Evolutionary conservation across 2,329 filamentous ascomycete genomes (phyloP).

Genomic region (Monosporascus sp.): DNA sequence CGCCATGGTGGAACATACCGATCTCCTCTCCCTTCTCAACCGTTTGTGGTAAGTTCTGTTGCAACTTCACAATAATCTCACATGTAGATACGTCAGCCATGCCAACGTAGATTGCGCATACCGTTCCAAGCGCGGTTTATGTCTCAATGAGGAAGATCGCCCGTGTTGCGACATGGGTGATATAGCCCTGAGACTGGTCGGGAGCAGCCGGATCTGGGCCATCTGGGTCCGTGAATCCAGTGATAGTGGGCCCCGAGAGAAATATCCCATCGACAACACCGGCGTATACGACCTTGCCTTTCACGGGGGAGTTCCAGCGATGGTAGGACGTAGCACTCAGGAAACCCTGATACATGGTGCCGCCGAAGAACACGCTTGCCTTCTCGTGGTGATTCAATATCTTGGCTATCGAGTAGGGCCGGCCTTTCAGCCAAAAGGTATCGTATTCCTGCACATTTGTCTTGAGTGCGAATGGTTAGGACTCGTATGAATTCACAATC

Average conservation of each 20-base stretch:
- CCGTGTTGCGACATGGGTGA: conserved; percentile 58
- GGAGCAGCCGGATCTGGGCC: conserved; percentile 17
- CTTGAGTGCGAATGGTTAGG: conserved; percentile 39
- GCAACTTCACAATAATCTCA: conserved; percentile 54
- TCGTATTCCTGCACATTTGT: conserved; percentile 39
- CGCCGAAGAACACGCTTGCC: conserved; percentile 43
- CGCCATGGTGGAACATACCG: conserved; percentile 12
- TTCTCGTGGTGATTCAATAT: conserved; percentile 41
- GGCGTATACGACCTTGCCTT: conserved; percentile 44
- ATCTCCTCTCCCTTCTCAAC: conserved; percentile 9
- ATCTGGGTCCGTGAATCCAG: conserved; percentile 28
- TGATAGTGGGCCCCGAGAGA: conserved; percentile 48
- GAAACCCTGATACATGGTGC: conserved; percentile 53
- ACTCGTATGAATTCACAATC: conserved; percentile 51
- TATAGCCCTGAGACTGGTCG: conserved; percentile 54
- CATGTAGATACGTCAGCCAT: conserved; percentile 72
- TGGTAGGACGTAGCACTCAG: conserved; percentile 51
- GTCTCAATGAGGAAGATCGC: conserved; percentile 64
- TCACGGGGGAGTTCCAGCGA: conserved; percentile 52
- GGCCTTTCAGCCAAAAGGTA: conserved; percentile 50
- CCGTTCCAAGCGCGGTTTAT: conserved; percentile 59
- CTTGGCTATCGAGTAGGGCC: conserved; percentile 46
- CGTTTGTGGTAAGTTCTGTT: neutral
- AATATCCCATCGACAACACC: conserved; percentile 48
- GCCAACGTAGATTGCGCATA: conserved; percentile 63